A percentile compares a stretch with the other conserved stretches of the same genome.
These are phyloP conservation scores for Massospora cicadina DNA, from an alignment of 371 early-diverging fungal genomes.

Conservation along the genomic window DNA sequence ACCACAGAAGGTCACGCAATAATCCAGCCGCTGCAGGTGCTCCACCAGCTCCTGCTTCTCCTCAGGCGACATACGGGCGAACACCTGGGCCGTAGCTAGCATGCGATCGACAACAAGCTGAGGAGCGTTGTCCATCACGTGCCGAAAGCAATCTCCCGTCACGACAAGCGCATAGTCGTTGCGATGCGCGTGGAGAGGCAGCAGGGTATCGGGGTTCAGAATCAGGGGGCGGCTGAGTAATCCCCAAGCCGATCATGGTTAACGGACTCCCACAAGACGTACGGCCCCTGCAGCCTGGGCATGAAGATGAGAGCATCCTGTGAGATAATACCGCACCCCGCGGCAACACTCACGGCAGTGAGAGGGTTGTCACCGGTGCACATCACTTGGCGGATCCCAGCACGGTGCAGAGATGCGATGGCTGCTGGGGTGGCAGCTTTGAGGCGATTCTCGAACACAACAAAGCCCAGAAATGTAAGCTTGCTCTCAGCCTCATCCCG, in stretches of 20 bases:
- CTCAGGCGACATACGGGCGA: constrained; percentile 98
- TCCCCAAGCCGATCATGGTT: neutral
- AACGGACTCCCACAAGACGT: neutral
- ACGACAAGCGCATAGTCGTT: constrained; percentile 56
- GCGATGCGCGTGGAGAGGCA: neutral
- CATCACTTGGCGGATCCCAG: constrained; percentile 90
- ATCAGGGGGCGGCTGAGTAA: neutral
- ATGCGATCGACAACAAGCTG: neutral
- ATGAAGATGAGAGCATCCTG: constrained; percentile 30
- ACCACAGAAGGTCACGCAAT: constrained; percentile 94
- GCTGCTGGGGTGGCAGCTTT: constrained; percentile 75
- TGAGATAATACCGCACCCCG: constrained; percentile 68
- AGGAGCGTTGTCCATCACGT: neutral
- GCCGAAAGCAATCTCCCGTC: constrained; percentile 50
- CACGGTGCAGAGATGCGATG: constrained; percentile 64
- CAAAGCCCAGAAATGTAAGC: constrained; percentile 82
- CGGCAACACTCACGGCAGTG: constrained; percentile 93
- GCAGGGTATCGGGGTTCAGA: neutral
- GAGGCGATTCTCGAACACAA: constrained; percentile 97
- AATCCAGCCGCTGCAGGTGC: constrained; percentile 67
- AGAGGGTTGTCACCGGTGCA: constrained; percentile 98
- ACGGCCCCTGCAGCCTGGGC: constrained; percentile 11
- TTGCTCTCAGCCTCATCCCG: constrained; percentile 75
- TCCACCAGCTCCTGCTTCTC: constrained; percentile 93
- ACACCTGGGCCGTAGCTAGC: constrained; percentile 74